Conservation (phyloP, 768 basidiomycete genomes). For the Boletus vinaceobasis region DNA sequence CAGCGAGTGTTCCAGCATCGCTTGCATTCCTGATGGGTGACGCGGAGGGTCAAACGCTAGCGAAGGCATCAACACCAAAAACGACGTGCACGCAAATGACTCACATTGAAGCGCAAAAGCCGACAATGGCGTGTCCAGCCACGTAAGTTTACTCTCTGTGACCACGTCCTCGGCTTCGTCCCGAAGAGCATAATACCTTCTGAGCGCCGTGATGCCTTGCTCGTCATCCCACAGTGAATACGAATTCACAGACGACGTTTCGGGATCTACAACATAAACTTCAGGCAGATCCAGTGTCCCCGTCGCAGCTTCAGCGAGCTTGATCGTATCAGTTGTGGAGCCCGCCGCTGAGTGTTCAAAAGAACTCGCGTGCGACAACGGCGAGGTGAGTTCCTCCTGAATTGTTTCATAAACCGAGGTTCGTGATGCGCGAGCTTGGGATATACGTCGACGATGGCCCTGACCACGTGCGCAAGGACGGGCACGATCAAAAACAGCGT, state of each 20-base stretch:
- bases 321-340: constrained; percentile 32
- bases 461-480: constrained; percentile 51
- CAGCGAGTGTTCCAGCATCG: constrained; percentile 68
- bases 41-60: constrained; percentile 70
- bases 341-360: constrained; percentile 11
- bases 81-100: constrained; percentile 23
- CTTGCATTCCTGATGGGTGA: constrained; percentile 65
- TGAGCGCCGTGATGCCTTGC: constrained; percentile 56
- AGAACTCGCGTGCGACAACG: constrained; percentile 27
- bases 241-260: constrained; percentile 46
- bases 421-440: constrained; percentile 58
- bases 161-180: constrained; percentile 68
- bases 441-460: constrained; percentile 70
- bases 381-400: constrained; percentile 58
- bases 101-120: constrained; percentile 69
- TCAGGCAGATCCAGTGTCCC: constrained; percentile 35
- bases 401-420: constrained; percentile 79
- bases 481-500: constrained; percentile 36
- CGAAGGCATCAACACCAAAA: not conserved
- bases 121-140: constrained; percentile 73
- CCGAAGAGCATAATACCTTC: constrained; percentile 65
- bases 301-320: constrained; percentile 1
- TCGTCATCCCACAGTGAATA: constrained; percentile 64
- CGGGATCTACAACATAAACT: constrained; percentile 56
- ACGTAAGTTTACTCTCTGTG: constrained; percentile 58